These are phyloP conservation scores for Colletotrichum filicis DNA, from an alignment of 2,329 filamentous ascomycete genomes.

Conservation along the genomic window DNA sequence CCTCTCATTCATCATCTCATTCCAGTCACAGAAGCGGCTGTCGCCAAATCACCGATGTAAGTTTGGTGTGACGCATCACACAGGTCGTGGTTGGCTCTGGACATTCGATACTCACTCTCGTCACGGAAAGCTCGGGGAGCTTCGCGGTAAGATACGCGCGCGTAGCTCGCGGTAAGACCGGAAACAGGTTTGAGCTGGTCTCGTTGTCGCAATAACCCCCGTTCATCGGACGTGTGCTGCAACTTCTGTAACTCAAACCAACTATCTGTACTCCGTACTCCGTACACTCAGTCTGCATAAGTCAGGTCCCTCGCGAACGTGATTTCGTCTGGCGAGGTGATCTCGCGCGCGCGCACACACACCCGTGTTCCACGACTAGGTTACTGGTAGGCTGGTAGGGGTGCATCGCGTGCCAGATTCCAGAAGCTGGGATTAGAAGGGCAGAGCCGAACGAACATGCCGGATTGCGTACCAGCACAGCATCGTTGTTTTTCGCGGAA, in stretches of 20 bases:
- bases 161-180: constrained; percentile 20
- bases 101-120: neutral
- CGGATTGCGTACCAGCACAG: neutral
- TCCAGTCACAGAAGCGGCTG: neutral
- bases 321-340: constrained; percentile 9
- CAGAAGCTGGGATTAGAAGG: neutral
- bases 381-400: neutral
- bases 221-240: constrained; percentile 12
- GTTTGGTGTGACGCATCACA: constrained; percentile 17
- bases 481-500: constrained; percentile 20
- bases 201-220: constrained; percentile 10
- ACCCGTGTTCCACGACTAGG: neutral
- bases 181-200: neutral
- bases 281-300: neutral
- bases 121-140: constrained; percentile 21
- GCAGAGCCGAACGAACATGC: neutral
- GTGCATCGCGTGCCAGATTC: constrained; percentile 18
- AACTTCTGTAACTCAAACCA: neutral
- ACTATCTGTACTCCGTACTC: neutral
- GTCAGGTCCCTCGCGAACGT: neutral
- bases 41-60: neutral
- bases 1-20: neutral
- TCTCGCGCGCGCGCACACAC: too few species aligned
- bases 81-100: neutral
- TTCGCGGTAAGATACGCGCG: constrained; percentile 7